Conservation (phyloP, 768 basidiomycete genomes). For the Dioszegia crocea region DNA sequence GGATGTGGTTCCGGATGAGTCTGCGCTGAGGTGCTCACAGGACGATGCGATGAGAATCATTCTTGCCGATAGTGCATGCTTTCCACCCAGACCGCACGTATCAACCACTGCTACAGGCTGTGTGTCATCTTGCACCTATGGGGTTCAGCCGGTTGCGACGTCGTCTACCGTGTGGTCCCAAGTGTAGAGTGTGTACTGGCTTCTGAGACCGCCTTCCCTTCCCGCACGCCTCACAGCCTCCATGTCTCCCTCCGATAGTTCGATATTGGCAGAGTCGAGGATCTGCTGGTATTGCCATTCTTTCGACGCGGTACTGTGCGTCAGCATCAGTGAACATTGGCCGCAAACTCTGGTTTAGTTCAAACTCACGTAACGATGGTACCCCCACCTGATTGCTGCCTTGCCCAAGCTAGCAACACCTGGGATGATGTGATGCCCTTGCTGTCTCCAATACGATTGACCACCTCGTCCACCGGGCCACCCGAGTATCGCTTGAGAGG, state of each 20-base stretch:
- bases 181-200: neutral
- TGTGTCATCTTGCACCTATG: too few species aligned
- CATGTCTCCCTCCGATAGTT: neutral
- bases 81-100: too few species aligned
- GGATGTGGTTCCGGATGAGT: too few species aligned
- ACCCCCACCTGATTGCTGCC: neutral
- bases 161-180: neutral
- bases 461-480: conserved; percentile 23
- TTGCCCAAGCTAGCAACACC: conserved; percentile 35
- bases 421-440: conserved; percentile 26
- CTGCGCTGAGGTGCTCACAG: too few species aligned
- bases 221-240: neutral
- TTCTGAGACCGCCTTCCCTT: neutral
- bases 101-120: too few species aligned
- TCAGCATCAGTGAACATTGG: neutral
- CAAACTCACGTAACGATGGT: conserved; percentile 1
- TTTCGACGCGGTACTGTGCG: neutral
- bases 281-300: conserved; percentile 2
- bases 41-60: too few species aligned
- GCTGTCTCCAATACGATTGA: conserved; percentile 18
- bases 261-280: neutral
- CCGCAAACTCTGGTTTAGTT: neutral
- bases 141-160: neutral
- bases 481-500: conserved; percentile 22
- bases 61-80: too few species aligned